These are phyloP conservation scores for Boechera stricta DNA, from an alignment of 345 rosid species.

Conservation along the genomic window DNA sequence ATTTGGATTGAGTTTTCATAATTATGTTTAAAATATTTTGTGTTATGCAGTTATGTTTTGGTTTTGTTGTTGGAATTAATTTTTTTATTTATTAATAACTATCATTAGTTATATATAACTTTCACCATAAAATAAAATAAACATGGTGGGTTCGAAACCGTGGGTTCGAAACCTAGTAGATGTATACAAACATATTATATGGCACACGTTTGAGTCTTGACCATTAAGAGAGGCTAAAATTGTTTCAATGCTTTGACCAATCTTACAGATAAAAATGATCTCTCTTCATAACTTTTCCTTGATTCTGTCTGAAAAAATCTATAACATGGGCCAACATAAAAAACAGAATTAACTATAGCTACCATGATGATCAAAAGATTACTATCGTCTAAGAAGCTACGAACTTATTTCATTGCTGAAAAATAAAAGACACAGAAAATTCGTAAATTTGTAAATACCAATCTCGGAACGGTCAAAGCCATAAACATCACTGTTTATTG, in stretches of 20 bases:
- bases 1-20: too few relatives aligned
- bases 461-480: not conserved
- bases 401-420: constrained; percentile 29
- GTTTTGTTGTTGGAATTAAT: too few relatives aligned
- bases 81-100: too few relatives aligned
- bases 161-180: too few relatives aligned
- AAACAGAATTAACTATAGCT: constrained; percentile 27
- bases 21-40: too few relatives aligned
- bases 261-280: constrained; percentile 23
- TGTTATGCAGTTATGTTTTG: too few relatives aligned
- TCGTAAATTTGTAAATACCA: constrained; percentile 15
- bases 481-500: constrained; percentile 36
- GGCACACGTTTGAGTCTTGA: constrained; percentile 1
- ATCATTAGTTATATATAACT: too few relatives aligned
- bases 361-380: constrained; percentile 19
- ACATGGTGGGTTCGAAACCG: too few relatives aligned
- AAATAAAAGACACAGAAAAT: not conserved
- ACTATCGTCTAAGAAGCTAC: not conserved
- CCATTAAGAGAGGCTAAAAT: constrained; percentile 18
- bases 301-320: too few relatives aligned
- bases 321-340: not conserved
- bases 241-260: constrained; percentile 25
- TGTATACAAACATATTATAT: too few relatives aligned
- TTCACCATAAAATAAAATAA: too few relatives aligned
- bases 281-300: not conserved